Evolutionary conservation across 208 protist species (phyloP), one percentile per base, ranked within the genome.

Genomic region (Kentomonas sorsogonicus): DNA sequence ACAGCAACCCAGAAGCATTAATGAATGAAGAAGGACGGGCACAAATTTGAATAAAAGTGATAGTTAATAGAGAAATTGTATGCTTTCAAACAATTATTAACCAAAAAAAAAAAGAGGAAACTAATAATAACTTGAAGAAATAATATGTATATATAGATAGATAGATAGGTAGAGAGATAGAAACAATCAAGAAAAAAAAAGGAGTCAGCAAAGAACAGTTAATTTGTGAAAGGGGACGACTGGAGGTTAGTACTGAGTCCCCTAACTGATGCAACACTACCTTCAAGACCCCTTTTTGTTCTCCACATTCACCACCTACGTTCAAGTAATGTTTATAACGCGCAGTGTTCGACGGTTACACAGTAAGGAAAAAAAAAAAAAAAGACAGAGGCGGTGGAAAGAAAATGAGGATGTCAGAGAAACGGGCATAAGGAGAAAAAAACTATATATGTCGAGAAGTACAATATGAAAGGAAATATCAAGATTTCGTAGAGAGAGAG

Each of bases 361-460:
- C 9, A 18, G 23, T 16, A 60, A 60, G 18, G 41, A 26, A 34
- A 10, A 29, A 10, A 33, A 33, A 61, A 38, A 68, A 10, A 22
- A 23, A 52, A 43, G 44, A 48, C 15, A 63, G 13, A 63, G 26
- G 23, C 29, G 62, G 30, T 59, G 29, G 48, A 58, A 10, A 57
- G n/a, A 47, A 22, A 20, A 27, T 29, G 9, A 51, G 15, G 2
- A 59, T 25, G 11, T 56, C 4, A 33, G 41, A 41, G 26, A 51
- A 30, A 52, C 5, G 23, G 23, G 22, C 9, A 25, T 52, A 29
- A 44, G 16, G 25, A 55, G 33, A 50, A 15, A 60, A 23, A 55
- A 5, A 66, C n/a, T 25, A 26, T 18, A 25, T 5, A 27, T 39
- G 20, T 7, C 3, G 44, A 5, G 18, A 58, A 46, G 3, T 15